These are phyloP conservation scores for Hevea brasiliensis DNA, from an alignment of 345 rosid genomes.

Conservation along the genomic window DNA sequence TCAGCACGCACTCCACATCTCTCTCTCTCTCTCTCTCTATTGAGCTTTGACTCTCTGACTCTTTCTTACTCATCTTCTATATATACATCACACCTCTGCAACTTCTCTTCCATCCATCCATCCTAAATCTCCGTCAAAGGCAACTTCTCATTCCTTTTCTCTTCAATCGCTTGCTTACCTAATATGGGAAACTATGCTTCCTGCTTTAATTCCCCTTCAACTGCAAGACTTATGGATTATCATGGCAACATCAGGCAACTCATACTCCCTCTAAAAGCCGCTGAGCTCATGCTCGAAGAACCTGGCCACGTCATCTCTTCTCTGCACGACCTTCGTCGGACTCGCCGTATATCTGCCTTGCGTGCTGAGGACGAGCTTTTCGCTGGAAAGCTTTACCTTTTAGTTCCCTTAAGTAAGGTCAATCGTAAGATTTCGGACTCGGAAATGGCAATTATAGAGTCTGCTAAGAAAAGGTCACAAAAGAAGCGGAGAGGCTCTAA, in stretches of 20 bases:
- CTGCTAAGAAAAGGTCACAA: constrained; percentile 16
- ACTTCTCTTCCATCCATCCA: not conserved
- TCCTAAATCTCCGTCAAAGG: too few relatives aligned
- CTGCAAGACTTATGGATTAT: constrained; percentile 33
- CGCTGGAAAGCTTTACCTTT: constrained; percentile 36
- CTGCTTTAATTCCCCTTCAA: constrained; percentile 1
- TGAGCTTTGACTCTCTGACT: too few relatives aligned
- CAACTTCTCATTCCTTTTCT: too few relatives aligned
- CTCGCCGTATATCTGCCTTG: constrained; percentile 30
- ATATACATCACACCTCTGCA: not conserved
- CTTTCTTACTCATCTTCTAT: too few relatives aligned
- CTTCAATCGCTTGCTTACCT: too few relatives aligned
- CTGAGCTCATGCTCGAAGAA: constrained; percentile 55
- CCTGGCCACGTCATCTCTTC: constrained; percentile 37
- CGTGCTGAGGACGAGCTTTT: constrained; percentile 47
- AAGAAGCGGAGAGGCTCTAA: constrained; percentile 27
- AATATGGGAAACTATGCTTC: constrained; percentile 47
- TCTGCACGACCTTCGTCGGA: constrained; percentile 26
- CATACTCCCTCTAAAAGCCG: constrained; percentile 36
- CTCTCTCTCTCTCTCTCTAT: too few relatives aligned
- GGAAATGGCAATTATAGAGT: constrained; percentile 26
- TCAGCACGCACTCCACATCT: too few relatives aligned
- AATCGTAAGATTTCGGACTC: constrained; percentile 28
- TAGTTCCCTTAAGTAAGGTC: constrained; percentile 26
- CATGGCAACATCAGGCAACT: constrained; percentile 31